Percentiles rank a stretch among this genome's conserved stretches.
These are phyloP conservation scores for Coemansia sp. DNA, from an alignment of 192 early-diverging fungal species.

Conservation along the genomic window DNA sequence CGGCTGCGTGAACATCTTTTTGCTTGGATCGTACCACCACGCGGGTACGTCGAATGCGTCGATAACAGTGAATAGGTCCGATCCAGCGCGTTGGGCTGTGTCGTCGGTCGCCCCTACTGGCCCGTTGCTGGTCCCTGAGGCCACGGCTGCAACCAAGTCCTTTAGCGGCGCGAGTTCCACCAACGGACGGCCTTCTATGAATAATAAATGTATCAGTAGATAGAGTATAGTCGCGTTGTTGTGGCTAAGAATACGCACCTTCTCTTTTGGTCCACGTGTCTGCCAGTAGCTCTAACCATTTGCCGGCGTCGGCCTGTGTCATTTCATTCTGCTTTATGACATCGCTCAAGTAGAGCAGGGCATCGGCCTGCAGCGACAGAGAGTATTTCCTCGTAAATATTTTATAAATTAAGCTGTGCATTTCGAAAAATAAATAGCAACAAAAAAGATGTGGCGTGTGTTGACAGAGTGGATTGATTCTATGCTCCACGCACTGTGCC, in stretches of 20 bases:
- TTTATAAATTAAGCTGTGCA: conserved; percentile 62
- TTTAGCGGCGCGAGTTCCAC: conserved; percentile 47
- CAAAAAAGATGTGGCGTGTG: background rate
- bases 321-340: conserved; percentile 53
- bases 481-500: background rate
- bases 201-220: background rate
- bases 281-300: conserved; percentile 69
- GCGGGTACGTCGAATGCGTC: conserved; percentile 75
- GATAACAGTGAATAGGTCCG: conserved; percentile 53
- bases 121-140: conserved; percentile 23
- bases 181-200: conserved; percentile 31
- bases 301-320: conserved; percentile 53
- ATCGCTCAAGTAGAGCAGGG: conserved; percentile 63
- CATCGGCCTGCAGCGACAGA: conserved; percentile 74
- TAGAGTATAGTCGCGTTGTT: background rate
- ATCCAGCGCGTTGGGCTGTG: background rate
- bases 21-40: conserved; percentile 65
- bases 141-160: conserved; percentile 29
- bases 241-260: conserved; percentile 48
- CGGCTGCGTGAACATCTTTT: conserved; percentile 62
- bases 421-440: background rate
- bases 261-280: conserved; percentile 69
- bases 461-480: background rate
- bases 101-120: background rate
- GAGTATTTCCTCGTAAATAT: conserved; percentile 79